A percentile compares a stretch with the other conserved stretches of the same genome.
Evolutionary conservation across 768 basidiomycete genomes (phyloP).

Genomic region (Arthromyces matolae): DNA sequence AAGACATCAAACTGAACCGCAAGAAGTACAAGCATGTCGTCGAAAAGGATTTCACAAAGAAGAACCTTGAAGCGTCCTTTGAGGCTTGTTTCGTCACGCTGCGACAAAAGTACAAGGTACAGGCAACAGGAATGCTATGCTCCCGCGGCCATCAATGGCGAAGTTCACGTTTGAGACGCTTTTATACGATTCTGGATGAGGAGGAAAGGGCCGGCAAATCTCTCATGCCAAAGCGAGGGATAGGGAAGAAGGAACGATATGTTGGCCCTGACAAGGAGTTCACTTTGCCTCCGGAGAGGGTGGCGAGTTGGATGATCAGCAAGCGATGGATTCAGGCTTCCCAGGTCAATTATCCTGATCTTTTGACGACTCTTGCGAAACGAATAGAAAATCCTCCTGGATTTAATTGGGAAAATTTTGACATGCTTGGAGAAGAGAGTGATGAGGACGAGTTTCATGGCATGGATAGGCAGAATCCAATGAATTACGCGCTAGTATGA

Average conservation of each 20-base stretch:
- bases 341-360: constrained; percentile 42
- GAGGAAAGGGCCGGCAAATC: constrained; percentile 44
- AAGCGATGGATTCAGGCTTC: constrained; percentile 52
- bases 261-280: constrained; percentile 55
- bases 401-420: constrained; percentile 48
- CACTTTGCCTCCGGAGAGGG: constrained; percentile 58
- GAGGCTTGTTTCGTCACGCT: constrained; percentile 70
- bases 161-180: constrained; percentile 56
- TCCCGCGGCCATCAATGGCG: constrained; percentile 66
- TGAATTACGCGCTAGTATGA: constrained; percentile 32
- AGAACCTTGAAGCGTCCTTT: constrained; percentile 56
- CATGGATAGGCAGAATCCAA: constrained; percentile 26
- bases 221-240: constrained; percentile 52
- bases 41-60: constrained; percentile 62
- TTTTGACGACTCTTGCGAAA: constrained; percentile 38
- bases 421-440: constrained; percentile 54
- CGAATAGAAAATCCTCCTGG: constrained; percentile 43
- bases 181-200: constrained; percentile 60
- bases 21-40: constrained; percentile 59
- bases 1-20: constrained; percentile 56
- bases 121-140: constrained; percentile 37
- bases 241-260: constrained; percentile 52
- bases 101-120: constrained; percentile 58
- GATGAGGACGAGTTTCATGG: constrained; percentile 28
- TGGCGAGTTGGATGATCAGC: constrained; percentile 76